A percentile compares a stretch with the other conserved stretches of the same genome.
These are phyloP conservation scores for Dothiorella sarmentorum DNA, from an alignment of 2,329 filamentous ascomycete genomes.

Conservation along the genomic window DNA sequence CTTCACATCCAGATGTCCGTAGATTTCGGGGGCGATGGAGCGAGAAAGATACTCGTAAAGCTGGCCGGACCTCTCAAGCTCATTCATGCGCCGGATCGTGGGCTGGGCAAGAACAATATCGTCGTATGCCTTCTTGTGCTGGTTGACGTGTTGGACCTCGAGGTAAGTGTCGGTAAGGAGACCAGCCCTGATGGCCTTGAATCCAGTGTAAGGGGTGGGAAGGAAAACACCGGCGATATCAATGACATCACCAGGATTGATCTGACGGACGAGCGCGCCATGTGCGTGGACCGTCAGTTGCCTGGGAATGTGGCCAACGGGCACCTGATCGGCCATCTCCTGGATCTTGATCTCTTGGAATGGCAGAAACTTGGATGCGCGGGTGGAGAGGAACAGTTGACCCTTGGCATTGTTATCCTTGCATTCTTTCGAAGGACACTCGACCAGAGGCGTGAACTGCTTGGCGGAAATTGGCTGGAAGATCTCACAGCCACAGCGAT, in stretches of 20 bases:
- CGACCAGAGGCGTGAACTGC: conserved; percentile 80
- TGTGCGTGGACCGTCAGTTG: conserved; percentile 87
- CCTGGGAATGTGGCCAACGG: conserved; percentile 93
- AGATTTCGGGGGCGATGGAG: conserved; percentile 97
- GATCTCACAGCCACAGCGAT: conserved; percentile 92
- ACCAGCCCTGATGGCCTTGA: conserved; percentile 93
- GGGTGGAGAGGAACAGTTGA: conserved; percentile 88
- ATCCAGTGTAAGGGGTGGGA: conserved; percentile 97
- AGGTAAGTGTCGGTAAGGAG: conserved; percentile 96
- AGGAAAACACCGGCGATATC: conserved; percentile 95
- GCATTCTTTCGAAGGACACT: conserved; percentile 90
- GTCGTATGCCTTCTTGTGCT: conserved; percentile 98
- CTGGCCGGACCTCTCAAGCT: conserved; percentile 79
- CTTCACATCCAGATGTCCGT: conserved; percentile 93
- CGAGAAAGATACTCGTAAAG: conserved; percentile 94
- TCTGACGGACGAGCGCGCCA: conserved; percentile 76
- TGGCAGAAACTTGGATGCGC: conserved; percentile 92
- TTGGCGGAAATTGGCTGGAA: conserved; percentile 94
- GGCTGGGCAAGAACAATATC: conserved; percentile 80
- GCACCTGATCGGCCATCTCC: conserved; percentile 98
- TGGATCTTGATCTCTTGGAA: conserved; percentile 99
- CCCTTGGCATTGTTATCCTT: conserved; percentile 87
- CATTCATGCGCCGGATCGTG: conserved; percentile 78
- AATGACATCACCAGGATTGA: conserved; percentile 91
- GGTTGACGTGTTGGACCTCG: conserved; percentile 86